Evolutionary conservation across 2,329 filamentous ascomycete species (phyloP).

Genomic region (Nothomitra cinnamomea): DNA sequence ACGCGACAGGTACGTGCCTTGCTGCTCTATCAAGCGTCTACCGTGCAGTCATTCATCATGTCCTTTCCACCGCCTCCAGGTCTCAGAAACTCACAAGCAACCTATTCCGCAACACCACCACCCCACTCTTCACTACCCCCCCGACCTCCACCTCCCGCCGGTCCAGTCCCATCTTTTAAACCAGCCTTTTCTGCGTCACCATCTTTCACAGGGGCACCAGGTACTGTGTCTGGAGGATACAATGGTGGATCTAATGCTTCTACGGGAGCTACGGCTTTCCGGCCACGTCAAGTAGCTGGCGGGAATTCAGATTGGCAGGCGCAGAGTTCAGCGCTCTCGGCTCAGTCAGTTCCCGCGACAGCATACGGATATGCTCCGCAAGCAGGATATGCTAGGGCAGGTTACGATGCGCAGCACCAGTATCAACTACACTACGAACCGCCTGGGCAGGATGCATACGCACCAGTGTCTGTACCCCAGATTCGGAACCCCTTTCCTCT

Average conservation of each 20-base stretch:
- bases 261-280: slow-evolving; percentile 1
- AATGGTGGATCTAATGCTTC: slow-evolving; percentile 9
- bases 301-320: slow-evolving; percentile 18
- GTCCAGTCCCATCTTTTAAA: slow-evolving; percentile 27
- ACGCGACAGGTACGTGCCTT: slow-evolving; percentile 13
- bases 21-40: slow-evolving; percentile 16
- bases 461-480: slow-evolving; percentile 37
- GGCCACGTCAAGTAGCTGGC: slow-evolving; percentile 17
- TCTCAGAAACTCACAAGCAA: slow-evolving; percentile 30
- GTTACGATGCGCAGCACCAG: slow-evolving; percentile 2
- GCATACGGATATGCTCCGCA: slow-evolving; percentile 22
- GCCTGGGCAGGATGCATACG: slow-evolving; percentile 27
- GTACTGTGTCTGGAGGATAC: slow-evolving; percentile 19
- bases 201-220: slow-evolving; percentile 19
- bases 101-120: slow-evolving; percentile 23
- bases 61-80: slow-evolving; percentile 78
- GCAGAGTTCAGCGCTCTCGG: slow-evolving; percentile 18
- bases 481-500: slow-evolving; percentile 70
- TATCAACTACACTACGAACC: slow-evolving; percentile 27
- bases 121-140: slow-evolving; percentile 53
- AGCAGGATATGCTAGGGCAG: not conserved
- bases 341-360: slow-evolving; percentile 16
- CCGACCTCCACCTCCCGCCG: slow-evolving; percentile 48
- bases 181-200: slow-evolving; percentile 33
- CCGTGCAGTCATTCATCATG: slow-evolving; percentile 42